Percentiles rank a stretch among this genome's conserved stretches.
Evolutionary conservation across 2,329 filamentous ascomycete genomes (phyloP).

Genomic region (Truncatella angustata): DNA sequence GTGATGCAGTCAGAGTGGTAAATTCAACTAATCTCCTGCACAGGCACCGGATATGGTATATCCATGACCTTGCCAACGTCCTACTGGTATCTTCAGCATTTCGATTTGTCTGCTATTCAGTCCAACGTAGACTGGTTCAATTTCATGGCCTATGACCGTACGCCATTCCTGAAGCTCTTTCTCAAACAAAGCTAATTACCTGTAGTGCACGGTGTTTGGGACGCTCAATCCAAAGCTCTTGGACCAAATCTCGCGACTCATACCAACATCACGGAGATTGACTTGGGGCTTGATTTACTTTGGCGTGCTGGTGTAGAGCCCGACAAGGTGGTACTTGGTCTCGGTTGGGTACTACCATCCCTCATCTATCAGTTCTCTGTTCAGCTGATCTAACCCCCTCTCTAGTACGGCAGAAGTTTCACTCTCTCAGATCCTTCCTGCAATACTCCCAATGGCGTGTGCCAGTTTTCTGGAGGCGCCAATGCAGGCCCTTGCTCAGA

Average conservation of each 20-base stretch:
- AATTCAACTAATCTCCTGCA: no score
- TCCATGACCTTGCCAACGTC: slow-evolving; percentile 8
- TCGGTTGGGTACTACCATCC: no score
- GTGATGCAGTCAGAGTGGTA: no score
- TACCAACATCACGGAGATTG: slow-evolving; percentile 27
- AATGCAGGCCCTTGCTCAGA: slow-evolving; percentile 19
- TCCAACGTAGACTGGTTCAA: slow-evolving; percentile 30
- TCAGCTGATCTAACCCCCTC: no score
- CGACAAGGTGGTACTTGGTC: slow-evolving; percentile 5
- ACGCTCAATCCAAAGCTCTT: slow-evolving; percentile 18
- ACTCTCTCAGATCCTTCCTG: slow-evolving; percentile 20
- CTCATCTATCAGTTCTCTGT: no score
- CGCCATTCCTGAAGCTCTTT: no score
- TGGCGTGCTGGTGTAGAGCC: slow-evolving; percentile 3
- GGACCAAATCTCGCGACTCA: slow-evolving; percentile 31
- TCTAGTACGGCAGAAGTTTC: slow-evolving; percentile 15
- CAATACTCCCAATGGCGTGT: slow-evolving; percentile 17
- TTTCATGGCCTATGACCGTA: slow-evolving; percentile 37
- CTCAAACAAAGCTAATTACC: no score
- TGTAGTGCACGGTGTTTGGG: slow-evolving; percentile 37
- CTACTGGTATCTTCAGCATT: slow-evolving; percentile 8
- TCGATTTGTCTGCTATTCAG: slow-evolving; percentile 9
- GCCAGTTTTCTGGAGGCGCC: slow-evolving; percentile 19
- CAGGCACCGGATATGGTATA: slow-evolving; percentile 1
- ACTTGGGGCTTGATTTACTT: not conserved